Percentiles rank a stretch among this genome's conserved stretches.
These are phyloP conservation scores for Erodium moschatum DNA, from an alignment of 441 rosid species.

Conservation along the genomic window DNA sequence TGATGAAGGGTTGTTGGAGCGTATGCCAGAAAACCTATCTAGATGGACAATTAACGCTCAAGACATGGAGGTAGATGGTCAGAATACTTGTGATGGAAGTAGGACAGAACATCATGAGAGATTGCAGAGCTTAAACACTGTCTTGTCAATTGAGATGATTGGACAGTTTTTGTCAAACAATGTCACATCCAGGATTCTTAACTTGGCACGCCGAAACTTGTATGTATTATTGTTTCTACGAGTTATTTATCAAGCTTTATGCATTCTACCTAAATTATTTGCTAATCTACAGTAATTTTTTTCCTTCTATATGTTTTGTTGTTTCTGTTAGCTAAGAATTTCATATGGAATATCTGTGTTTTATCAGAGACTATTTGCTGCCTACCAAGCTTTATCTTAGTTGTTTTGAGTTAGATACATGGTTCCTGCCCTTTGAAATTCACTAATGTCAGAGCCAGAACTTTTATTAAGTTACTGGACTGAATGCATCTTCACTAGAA, in stretches of 20 bases:
- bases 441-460: neutral
- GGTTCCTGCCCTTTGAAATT: neutral
- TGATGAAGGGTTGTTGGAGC: slow-evolving; percentile 59
- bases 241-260: slow-evolving; percentile 11
- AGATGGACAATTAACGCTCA: slow-evolving; percentile 39
- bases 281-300: neutral
- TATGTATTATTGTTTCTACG: slow-evolving; percentile 28
- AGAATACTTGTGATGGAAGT: slow-evolving; percentile 34
- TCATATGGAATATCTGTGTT: neutral
- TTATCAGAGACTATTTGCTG: neutral
- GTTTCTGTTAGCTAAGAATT: neutral
- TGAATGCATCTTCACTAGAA: slow-evolving; percentile 12
- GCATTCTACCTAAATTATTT: neutral
- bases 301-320: neutral
- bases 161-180: slow-evolving; percentile 44
- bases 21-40: slow-evolving; percentile 40
- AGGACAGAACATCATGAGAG: slow-evolving; percentile 34
- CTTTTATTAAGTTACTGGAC: neutral
- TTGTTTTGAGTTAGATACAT: neutral
- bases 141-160: slow-evolving; percentile 49
- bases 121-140: slow-evolving; percentile 46
- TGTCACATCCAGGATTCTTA: slow-evolving; percentile 48
- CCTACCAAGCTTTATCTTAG: neutral
- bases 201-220: slow-evolving; percentile 48
- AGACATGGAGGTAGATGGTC: slow-evolving; percentile 50